These are phyloP conservation scores for Chenopodium album DNA, from an alignment of 148 eudicot species.

Conservation along the genomic window DNA sequence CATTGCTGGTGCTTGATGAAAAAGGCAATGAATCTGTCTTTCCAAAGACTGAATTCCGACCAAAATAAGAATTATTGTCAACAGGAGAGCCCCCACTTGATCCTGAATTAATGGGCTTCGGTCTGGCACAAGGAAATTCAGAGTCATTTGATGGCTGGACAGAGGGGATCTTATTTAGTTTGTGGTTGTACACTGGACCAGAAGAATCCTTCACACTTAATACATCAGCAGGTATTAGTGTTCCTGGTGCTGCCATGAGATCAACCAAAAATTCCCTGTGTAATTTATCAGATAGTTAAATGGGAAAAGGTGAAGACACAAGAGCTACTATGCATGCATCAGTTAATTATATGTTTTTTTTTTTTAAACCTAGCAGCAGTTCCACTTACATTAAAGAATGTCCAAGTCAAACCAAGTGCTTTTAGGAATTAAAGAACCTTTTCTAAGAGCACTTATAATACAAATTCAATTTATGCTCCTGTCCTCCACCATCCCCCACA, in stretches of 20 bases:
- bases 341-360: background rate
- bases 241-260: conserved; percentile 99
- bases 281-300: conserved; percentile 16
- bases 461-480: background rate
- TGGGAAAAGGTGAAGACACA: background rate
- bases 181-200: conserved; percentile 42
- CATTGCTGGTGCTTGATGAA: conserved; percentile 31
- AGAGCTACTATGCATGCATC: background rate
- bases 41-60: conserved; percentile 29
- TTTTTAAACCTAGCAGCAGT: background rate
- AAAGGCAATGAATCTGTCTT: conserved; percentile 45
- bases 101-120: conserved; percentile 27
- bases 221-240: conserved; percentile 80
- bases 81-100: conserved; percentile 31
- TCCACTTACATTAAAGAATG: background rate
- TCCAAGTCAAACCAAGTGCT: background rate
- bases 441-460: background rate
- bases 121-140: conserved; percentile 35
- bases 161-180: conserved; percentile 46
- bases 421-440: background rate
- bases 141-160: conserved; percentile 40
- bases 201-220: conserved; percentile 56
- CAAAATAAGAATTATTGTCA: conserved; percentile 29
- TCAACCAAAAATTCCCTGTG: conserved; percentile 93
- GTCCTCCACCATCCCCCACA: background rate